phyloP scores from a whole-genome alignment of 768 basidiomycete species.

The Boletus pseudo-olivaceus region DNA sequence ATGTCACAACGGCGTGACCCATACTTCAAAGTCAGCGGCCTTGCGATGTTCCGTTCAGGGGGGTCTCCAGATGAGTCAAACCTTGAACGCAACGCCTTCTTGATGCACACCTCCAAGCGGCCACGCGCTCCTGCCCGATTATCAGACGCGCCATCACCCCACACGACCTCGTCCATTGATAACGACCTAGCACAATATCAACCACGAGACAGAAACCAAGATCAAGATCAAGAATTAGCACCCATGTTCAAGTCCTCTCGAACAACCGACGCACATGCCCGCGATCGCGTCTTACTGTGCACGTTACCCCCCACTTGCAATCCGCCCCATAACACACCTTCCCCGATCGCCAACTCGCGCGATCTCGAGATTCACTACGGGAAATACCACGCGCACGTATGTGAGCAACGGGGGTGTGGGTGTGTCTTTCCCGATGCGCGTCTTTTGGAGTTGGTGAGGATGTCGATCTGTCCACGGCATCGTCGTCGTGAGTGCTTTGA shows the following conservation, averaged over 20 bases:
- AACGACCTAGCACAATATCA: neutral
- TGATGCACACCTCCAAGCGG: constrained; percentile 32
- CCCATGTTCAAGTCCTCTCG: constrained; percentile 35
- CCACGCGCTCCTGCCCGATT: constrained; percentile 27
- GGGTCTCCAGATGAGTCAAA: no score
- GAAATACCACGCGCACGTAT: constrained; percentile 80
- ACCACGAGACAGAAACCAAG: neutral
- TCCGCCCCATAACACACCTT: constrained; percentile 49
- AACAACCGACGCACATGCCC: constrained; percentile 21
- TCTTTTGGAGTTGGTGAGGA: constrained; percentile 72
- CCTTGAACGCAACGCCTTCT: neutral
- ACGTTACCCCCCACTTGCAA: constrained; percentile 83
- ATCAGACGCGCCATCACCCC: constrained; percentile 34
- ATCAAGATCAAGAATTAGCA: constrained; percentile 16
- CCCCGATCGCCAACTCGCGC: constrained; percentile 56
- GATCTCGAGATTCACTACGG: constrained; percentile 85
- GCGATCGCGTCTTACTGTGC: constrained; percentile 53
- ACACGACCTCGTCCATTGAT: constrained; percentile 19
- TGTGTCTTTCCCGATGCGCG: constrained; percentile 84
- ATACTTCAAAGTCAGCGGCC: constrained; percentile 22
- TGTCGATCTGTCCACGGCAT: neutral
- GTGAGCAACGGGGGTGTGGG: constrained; percentile 63
- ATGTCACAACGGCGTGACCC: constrained; percentile 15
- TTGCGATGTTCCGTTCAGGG: no score
- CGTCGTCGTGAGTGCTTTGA: neutral